Conservation (phyloP, 1,284 basidiomycete genomes). For the Coriolopsis trogii region DNA sequence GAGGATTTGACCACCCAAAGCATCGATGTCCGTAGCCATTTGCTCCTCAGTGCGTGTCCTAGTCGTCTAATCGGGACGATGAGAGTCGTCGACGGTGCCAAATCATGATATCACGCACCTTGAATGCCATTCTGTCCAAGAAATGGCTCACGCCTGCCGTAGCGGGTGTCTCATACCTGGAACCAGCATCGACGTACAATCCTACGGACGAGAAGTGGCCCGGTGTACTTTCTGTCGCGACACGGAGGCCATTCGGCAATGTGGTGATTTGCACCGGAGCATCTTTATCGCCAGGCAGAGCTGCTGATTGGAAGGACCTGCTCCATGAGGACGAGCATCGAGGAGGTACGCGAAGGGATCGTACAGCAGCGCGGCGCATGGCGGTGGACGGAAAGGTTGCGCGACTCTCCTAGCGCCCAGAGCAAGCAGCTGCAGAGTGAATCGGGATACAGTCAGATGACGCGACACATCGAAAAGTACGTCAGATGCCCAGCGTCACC, state of each 20-base stretch:
- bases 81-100: constrained; percentile 4
- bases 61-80: constrained; percentile 54
- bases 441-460: too few relatives aligned
- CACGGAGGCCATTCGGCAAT: constrained; percentile 89
- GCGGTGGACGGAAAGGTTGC: constrained; percentile 11
- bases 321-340: constrained; percentile 1
- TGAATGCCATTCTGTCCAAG: constrained; percentile 95
- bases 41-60: constrained; percentile 63
- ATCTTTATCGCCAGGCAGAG: constrained; percentile 24
- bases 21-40: constrained; percentile 85
- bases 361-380: constrained; percentile 28
- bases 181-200: constrained; percentile 92
- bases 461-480: too few relatives aligned
- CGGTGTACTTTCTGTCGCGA: constrained; percentile 89
- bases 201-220: constrained; percentile 96
- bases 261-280: constrained; percentile 70
- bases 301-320: constrained; percentile 1
- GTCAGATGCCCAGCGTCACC: too few relatives aligned
- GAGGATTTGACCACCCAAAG: constrained; percentile 90
- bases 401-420: too few relatives aligned
- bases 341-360: constrained; percentile 20
- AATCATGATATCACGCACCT: constrained; percentile 54
- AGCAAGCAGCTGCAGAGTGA: too few relatives aligned
- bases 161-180: constrained; percentile 83
- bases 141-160: constrained; percentile 90